phyloP scores from a whole-genome alignment of 495 filamentous ascomycete species.

The Aspergillus haitiensis region DNA sequence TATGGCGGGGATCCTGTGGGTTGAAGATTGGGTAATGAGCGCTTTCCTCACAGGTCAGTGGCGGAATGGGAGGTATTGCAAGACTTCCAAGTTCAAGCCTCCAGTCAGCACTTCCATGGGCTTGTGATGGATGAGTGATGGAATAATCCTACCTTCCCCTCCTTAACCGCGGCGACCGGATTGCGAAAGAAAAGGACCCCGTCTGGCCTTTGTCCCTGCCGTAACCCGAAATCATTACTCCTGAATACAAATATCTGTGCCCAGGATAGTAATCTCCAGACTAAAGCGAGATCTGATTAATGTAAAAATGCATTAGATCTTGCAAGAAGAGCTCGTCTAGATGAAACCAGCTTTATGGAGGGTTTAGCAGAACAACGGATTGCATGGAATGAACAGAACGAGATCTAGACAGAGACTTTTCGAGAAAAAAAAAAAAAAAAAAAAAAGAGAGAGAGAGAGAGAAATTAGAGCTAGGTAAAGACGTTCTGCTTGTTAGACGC shows the following conservation, averaged over 20 bases:
- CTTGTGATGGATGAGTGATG: neutral
- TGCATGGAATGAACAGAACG: neutral
- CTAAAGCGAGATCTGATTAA: neutral
- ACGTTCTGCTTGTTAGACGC: slow-evolving; percentile 2
- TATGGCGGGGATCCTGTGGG: slow-evolving; percentile 38
- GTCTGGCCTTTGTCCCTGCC: slow-evolving; percentile 14
- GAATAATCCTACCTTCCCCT: slow-evolving; percentile 28
- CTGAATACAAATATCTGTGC: neutral
- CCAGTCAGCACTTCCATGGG: too few relatives aligned
- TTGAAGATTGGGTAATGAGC: slow-evolving; percentile 42
- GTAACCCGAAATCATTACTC: slow-evolving; percentile 18
- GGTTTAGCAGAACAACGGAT: neutral
- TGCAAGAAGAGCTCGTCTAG: neutral
- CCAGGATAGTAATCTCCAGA: neutral
- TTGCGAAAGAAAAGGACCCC: slow-evolving; percentile 23
- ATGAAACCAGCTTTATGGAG: neutral
- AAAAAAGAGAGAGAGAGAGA: too few relatives aligned
- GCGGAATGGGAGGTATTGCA: slow-evolving; percentile 13
- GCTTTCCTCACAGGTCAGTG: slow-evolving; percentile 35
- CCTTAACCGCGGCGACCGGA: slow-evolving; percentile 21
- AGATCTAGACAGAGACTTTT: neutral
- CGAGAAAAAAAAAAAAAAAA: neutral
- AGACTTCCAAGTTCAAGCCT: slow-evolving; percentile 7
- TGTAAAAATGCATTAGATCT: neutral
- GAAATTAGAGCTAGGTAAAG: neutral